Evolutionary conservation across 2,329 filamentous ascomycete species (phyloP).

Genomic region (Parafenestella ontariensis): DNA sequence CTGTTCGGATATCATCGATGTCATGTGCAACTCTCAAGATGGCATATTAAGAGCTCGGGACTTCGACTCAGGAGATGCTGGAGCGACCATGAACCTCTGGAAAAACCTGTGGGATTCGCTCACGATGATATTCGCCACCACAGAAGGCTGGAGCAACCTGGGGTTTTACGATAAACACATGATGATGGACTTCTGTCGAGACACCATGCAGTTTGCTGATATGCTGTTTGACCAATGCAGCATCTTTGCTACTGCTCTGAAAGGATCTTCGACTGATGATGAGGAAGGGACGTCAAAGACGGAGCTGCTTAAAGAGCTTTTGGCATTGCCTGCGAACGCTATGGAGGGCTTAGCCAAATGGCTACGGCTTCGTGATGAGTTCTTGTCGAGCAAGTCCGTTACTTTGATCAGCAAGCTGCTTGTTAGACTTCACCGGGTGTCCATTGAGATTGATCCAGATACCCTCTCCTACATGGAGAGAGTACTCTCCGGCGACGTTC

Average conservation of each 20-base stretch:
- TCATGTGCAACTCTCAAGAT: constrained; percentile 68
- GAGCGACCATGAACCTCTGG: constrained; percentile 81
- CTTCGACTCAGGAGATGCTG: constrained; percentile 67
- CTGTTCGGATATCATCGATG: constrained; percentile 67
- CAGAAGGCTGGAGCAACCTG: constrained; percentile 79
- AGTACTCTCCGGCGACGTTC: constrained; percentile 68
- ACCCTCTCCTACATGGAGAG: constrained; percentile 69
- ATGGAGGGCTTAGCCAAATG: constrained; percentile 79
- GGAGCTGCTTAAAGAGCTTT: constrained; percentile 59
- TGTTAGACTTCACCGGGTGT: constrained; percentile 77
- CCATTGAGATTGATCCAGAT: constrained; percentile 71
- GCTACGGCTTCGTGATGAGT: constrained; percentile 87
- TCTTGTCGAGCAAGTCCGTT: constrained; percentile 82
- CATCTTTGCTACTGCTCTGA: constrained; percentile 76
- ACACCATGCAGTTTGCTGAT: constrained; percentile 93
- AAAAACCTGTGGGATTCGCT: constrained; percentile 81
- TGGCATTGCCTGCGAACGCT: constrained; percentile 69
- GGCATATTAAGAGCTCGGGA: constrained; percentile 66
- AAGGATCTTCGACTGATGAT: constrained; percentile 40
- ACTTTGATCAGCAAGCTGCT: constrained; percentile 85
- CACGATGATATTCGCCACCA: constrained; percentile 80
- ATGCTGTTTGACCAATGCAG: constrained; percentile 83
- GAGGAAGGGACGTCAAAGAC: constrained; percentile 49
- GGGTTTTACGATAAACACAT: constrained; percentile 71
- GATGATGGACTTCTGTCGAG: constrained; percentile 93